Conservation (phyloP, 2,329 filamentous ascomycete genomes). For the Coleophoma eucalyptorum region DNA sequence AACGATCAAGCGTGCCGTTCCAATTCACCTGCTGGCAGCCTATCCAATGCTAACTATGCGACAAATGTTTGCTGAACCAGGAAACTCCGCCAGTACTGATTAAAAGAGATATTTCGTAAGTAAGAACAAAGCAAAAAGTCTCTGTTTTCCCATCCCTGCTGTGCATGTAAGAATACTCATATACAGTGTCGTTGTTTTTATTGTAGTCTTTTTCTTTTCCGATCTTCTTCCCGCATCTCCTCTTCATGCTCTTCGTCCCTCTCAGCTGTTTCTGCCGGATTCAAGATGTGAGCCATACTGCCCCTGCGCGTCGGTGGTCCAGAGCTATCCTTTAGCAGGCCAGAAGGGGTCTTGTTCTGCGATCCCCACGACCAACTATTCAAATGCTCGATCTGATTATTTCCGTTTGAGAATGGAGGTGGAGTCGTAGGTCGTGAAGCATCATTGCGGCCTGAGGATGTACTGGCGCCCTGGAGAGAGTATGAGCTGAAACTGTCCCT, state of each 20-base stretch:
- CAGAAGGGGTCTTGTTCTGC: constrained; percentile 22
- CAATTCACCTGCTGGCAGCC: too few relatives aligned
- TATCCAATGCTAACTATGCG: too few relatives aligned
- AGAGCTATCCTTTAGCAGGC: constrained; percentile 37
- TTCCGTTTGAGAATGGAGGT: constrained; percentile 25
- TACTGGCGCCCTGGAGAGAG: constrained; percentile 38
- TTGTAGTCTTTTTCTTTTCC: constrained; percentile 59
- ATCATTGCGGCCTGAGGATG: constrained; percentile 21
- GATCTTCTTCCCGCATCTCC: constrained; percentile 52
- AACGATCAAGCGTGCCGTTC: too few relatives aligned
- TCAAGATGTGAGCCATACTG: constrained; percentile 70
- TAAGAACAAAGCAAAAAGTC: too few relatives aligned
- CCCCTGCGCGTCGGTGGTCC: constrained; percentile 62
- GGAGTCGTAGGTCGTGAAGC: constrained; percentile 25
- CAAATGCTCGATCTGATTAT: constrained; percentile 20
- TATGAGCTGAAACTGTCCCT: constrained; percentile 62
- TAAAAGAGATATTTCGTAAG: too few relatives aligned
- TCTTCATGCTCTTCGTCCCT: constrained; percentile 62
- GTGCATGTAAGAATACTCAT: too few relatives aligned
- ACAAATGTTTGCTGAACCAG: too few relatives aligned
- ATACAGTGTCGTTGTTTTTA: constrained; percentile 18
- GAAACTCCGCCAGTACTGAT: too few relatives aligned
- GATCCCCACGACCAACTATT: constrained; percentile 28
- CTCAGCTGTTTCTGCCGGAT: constrained; percentile 65
- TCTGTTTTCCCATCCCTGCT: too few relatives aligned